Evolutionary conservation across 164 flowering plant genomes (phyloP).

Genomic region (Vitis rotundifolia): DNA sequence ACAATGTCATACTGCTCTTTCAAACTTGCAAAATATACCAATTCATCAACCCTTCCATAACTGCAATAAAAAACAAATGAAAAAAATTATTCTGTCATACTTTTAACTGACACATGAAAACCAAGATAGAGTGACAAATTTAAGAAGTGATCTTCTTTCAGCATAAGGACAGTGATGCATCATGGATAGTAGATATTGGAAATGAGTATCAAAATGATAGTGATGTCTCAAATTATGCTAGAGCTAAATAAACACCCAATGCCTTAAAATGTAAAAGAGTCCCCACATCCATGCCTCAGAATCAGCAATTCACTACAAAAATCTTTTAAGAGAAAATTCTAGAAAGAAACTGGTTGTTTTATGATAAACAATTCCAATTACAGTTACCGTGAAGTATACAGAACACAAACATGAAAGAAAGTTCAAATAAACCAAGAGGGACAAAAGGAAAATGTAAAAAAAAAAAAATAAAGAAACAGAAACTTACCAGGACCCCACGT

Average conservation of each 20-base stretch:
- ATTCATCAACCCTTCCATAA: conserved; percentile 94
- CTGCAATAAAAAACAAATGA: conserved; percentile 45
- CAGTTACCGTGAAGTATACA: no score
- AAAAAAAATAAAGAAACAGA: background rate
- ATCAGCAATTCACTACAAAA: background rate
- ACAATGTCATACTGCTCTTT: conserved; percentile 96
- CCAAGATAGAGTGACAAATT: background rate
- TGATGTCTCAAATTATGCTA: background rate
- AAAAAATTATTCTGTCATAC: background rate
- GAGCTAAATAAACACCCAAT: background rate
- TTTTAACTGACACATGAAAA: background rate
- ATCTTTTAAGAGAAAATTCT: no score
- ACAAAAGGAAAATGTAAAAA: conserved; percentile 6
- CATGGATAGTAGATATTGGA: background rate
- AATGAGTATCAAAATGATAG: background rate
- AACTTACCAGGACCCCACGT: no score
- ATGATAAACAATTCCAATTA: no score
- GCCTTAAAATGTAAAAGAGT: background rate
- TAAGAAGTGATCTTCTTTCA: background rate
- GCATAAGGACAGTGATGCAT: background rate
- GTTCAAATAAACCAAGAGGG: background rate
- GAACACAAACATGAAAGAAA: no score
- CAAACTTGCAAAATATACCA: conserved; percentile 90
- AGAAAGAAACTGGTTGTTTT: no score
- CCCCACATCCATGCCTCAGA: background rate